Evolutionary conservation across 2,329 filamentous ascomycete genomes (phyloP), one percentile per base, ranked within the genome.

Genomic region (Beauveria caledonica): DNA sequence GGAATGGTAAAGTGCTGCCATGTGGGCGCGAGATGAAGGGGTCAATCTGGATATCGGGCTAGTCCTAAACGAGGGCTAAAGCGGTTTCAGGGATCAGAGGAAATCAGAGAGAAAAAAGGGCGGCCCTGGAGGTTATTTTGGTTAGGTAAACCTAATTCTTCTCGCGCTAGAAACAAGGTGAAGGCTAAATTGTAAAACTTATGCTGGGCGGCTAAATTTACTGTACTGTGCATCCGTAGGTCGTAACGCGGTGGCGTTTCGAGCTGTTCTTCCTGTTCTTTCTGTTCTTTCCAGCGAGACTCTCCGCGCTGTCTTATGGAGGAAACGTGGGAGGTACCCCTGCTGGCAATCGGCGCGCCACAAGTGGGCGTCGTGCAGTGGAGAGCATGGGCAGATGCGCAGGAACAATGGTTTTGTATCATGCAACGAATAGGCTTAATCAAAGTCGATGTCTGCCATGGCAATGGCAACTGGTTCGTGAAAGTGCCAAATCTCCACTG

Each of bases 311-410:
- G 33, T 36, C 13, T 15, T 15, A 36, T 23, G 23, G 23, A 5
- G 13, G 5, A 15, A 36, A 36, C 33, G 33, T 36, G 33, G 11
- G 25, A 27, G 7, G 11, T 11, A 49, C 48, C 53, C 42, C 53
- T 57, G 53, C 27, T 25, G 53, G 53, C 19, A 45, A 59, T 59
- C 56, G 48, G 25, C 48, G 36, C 56, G 56, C 46, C 56, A 51
- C 56, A 50, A 48, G 39, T 29, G 52, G 52, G 39, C 21, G 23
- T 46, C 13, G 1, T 17, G 42, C 44, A 17, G 54, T 46, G 54
- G 42, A 44, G 25, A 33, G 3, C 36, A 6, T 40, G 44, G 13
- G 36, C 55, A 40, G 40, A 21, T 42, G 49, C n/a, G 33, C 51
- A 42, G 44, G 29, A 57, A 49, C 45, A 33, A 5, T 27, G 19